phyloP scores from a whole-genome alignment of 1,284 basidiomycete species.

The Pseudozyma pruni region DNA sequence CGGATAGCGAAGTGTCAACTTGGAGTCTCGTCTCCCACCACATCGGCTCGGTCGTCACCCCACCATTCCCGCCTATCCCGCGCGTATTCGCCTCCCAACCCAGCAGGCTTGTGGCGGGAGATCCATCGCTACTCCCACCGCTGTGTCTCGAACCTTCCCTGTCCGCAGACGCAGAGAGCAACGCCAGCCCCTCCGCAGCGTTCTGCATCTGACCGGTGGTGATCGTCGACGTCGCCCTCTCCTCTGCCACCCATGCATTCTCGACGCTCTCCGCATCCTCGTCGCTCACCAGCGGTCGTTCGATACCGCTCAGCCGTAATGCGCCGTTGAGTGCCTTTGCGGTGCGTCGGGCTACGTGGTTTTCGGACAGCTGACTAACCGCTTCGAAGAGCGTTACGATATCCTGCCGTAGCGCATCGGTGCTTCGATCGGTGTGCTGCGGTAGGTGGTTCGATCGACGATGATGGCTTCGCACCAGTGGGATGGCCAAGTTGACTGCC shows the following conservation, averaged over 20 bases:
- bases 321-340: slow-evolving; percentile 26
- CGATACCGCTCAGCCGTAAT: slow-evolving; percentile 16
- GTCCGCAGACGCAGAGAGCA: slow-evolving; percentile 26
- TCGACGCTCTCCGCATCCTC: slow-evolving; percentile 9
- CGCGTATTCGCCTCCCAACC: slow-evolving; percentile 3
- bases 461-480: slow-evolving; percentile 21
- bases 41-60: slow-evolving; percentile 14
- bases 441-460: slow-evolving; percentile 1
- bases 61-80: background rate
- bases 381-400: slow-evolving; percentile 29
- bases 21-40: slow-evolving; percentile 25
- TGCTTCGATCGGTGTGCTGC: background rate
- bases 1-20: background rate
- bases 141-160: background rate
- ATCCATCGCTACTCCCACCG: background rate
- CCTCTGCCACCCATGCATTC: slow-evolving; percentile 21
- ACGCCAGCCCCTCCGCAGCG: slow-evolving; percentile 35
- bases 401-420: slow-evolving; percentile 16
- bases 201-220: slow-evolving; percentile 21
- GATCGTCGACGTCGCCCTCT: background rate
- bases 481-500: slow-evolving; percentile 32
- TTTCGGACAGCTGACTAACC: slow-evolving; percentile 21
- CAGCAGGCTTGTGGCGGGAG: background rate
- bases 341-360: slow-evolving; percentile 11
- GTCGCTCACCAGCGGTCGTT: background rate